These are phyloP conservation scores for Emergomyces pasteurianus DNA, from an alignment of 2,329 filamentous ascomycete genomes.

Conservation along the genomic window DNA sequence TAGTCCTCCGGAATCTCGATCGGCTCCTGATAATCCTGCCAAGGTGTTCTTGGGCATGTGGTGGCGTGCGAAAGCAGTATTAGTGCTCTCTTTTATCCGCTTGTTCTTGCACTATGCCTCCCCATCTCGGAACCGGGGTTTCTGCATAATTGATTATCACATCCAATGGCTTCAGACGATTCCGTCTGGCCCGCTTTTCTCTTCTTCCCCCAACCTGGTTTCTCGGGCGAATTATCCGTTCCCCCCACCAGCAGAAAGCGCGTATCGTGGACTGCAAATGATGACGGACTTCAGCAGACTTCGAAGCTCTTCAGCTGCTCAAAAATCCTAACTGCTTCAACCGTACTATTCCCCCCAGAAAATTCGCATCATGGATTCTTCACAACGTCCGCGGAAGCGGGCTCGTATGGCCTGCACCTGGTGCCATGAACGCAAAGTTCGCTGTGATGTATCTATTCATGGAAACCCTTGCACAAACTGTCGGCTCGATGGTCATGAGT, in stretches of 20 bases:
- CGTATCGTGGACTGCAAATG: background rate
- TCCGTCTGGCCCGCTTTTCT: background rate
- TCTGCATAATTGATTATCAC: background rate
- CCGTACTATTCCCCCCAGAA: background rate
- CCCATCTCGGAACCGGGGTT: background rate
- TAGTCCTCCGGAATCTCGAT: background rate
- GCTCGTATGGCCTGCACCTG: constrained; percentile 22
- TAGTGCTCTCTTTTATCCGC: background rate
- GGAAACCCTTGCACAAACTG: constrained; percentile 23
- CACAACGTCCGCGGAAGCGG: constrained; percentile 13
- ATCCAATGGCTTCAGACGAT: background rate
- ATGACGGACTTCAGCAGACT: background rate
- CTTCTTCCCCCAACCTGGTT: background rate
- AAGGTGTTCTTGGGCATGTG: background rate
- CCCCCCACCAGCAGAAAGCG: background rate
- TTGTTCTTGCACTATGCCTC: background rate
- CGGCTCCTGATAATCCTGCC: background rate
- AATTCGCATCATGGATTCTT: background rate
- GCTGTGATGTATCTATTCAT: constrained; percentile 39
- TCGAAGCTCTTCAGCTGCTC: background rate
- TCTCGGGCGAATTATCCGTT: background rate
- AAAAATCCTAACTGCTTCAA: background rate
- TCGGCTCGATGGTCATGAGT: constrained; percentile 14
- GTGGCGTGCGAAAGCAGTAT: background rate
- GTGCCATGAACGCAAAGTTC: constrained; percentile 34